Conservation (phyloP, 2,329 filamentous ascomycete species). For the Talaromyces sp. region DNA sequence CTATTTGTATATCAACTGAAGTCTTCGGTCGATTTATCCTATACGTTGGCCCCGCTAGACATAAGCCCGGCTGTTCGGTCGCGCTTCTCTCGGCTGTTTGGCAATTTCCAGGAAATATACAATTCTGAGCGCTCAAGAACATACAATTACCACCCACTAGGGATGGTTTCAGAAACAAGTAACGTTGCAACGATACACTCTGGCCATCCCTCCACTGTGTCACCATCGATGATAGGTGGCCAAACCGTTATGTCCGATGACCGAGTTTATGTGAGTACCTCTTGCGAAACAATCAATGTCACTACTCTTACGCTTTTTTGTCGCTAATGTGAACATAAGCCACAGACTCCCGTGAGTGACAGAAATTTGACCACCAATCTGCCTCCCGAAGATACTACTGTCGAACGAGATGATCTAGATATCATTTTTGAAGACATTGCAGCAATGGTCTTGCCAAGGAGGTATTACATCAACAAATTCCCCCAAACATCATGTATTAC, state of each 20-base stretch:
- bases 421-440: conserved; percentile 17
- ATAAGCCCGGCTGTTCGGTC: conserved; percentile 2
- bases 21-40: conserved; percentile 7
- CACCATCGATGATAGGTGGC: neutral
- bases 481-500: neutral
- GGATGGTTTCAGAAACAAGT: neutral
- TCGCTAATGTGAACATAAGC: neutral
- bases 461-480: conserved; percentile 3
- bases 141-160: neutral
- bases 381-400: neutral
- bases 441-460: conserved; percentile 16
- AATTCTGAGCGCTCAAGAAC: neutral
- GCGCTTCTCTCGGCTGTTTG: conserved; percentile 9
- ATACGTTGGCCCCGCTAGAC: neutral
- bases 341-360: conserved; percentile 1
- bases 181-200: neutral
- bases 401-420: conserved; percentile 14
- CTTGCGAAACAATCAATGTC: no score
- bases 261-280: conserved; percentile 4
- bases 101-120: conserved; percentile 4
- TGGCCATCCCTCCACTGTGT: neutral
- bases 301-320: no score
- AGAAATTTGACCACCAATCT: neutral
- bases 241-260: neutral
- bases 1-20: conserved; percentile 11